These are phyloP conservation scores for Pyrus hybrid DNA, from an alignment of 331 rosid species.

Conservation along the genomic window DNA sequence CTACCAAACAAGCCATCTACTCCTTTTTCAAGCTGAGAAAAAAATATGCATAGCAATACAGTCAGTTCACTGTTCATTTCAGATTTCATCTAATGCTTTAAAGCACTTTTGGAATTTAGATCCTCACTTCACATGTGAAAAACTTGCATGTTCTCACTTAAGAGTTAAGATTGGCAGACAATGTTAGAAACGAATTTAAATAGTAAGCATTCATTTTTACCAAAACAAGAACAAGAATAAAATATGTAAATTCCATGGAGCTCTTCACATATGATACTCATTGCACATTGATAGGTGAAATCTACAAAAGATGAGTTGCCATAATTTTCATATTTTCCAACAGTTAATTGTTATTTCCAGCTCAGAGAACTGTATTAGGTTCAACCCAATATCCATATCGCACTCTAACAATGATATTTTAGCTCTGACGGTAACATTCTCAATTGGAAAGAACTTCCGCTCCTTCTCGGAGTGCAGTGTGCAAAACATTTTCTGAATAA, in stretches of 20 bases:
- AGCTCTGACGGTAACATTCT: conserved; percentile 4
- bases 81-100: neutral
- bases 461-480: neutral
- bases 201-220: neutral
- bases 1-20: conserved; percentile 96
- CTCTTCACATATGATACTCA: neutral
- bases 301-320: neutral
- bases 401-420: neutral
- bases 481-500: neutral
- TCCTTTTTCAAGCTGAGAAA: conserved; percentile 90
- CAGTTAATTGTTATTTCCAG: neutral
- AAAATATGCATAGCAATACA: neutral
- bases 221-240: neutral
- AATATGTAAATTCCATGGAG: neutral
- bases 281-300: neutral
- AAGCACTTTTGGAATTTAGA: neutral
- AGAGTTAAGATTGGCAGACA: neutral
- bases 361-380: neutral
- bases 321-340: neutral
- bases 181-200: neutral
- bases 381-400: neutral
- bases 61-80: neutral
- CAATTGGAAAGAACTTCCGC: neutral
- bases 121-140: neutral
- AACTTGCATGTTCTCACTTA: neutral